Conservation (phyloP, 495 filamentous ascomycete genomes). For the Talaromyces proteolyticus region DNA sequence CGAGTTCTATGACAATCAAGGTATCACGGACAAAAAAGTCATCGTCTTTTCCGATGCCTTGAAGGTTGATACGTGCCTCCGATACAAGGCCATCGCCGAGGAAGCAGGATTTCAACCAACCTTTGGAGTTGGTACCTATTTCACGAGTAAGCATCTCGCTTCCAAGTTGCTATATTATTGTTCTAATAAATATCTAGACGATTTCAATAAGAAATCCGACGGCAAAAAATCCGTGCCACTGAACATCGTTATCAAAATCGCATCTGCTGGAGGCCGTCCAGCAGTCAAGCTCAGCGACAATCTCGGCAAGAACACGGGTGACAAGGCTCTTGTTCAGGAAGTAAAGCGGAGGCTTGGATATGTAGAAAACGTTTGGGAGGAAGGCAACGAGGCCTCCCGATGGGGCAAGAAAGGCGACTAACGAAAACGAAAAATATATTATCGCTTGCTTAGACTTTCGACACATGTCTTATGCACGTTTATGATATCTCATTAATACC, state of each 20-base stretch:
- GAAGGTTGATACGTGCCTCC: slow-evolving; percentile 82
- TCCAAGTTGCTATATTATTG: neutral
- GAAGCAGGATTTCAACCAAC: slow-evolving; percentile 72
- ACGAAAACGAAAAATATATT: neutral
- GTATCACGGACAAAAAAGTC: slow-evolving; percentile 76
- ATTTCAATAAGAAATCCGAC: slow-evolving; percentile 62
- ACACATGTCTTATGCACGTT: too few relatives aligned
- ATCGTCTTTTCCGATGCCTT: slow-evolving; percentile 98
- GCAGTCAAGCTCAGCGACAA: slow-evolving; percentile 98
- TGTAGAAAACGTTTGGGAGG: slow-evolving; percentile 72
- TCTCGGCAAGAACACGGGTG: slow-evolving; percentile 91
- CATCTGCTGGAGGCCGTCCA: slow-evolving; percentile 71
- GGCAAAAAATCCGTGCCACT: slow-evolving; percentile 84
- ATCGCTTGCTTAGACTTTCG: too few relatives aligned
- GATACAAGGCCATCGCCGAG: slow-evolving; percentile 80
- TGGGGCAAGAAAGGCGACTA: slow-evolving; percentile 50
- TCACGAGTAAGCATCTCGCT: slow-evolving; percentile 59
- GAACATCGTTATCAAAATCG: slow-evolving; percentile 97
- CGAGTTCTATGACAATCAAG: slow-evolving; percentile 73
- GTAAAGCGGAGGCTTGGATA: slow-evolving; percentile 87
- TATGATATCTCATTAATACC: too few relatives aligned
- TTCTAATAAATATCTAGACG: slow-evolving; percentile 44
- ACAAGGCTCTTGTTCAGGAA: slow-evolving; percentile 65
- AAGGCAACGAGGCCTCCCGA: slow-evolving; percentile 75
- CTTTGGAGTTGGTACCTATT: slow-evolving; percentile 92